Evolutionary conservation across 345 rosid genomes (phyloP), one percentile per base, ranked within the genome.

Genomic region (Moringa oleifera): DNA sequence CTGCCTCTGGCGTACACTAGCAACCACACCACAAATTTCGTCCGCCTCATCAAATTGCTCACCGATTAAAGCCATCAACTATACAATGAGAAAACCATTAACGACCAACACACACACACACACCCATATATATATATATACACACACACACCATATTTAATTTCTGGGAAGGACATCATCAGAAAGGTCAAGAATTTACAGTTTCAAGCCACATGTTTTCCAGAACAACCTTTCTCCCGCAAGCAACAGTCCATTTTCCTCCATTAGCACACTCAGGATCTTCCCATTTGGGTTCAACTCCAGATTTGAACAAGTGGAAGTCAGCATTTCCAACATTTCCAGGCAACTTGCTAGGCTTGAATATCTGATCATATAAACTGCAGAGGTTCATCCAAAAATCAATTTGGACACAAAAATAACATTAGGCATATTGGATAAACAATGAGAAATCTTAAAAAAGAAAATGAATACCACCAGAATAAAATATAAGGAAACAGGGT

Each of bases 271-370:
- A 87, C 76, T 83, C 96, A 0, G 96, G 96, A 80, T 93, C 98
- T 78, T 93, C 98, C 98, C 97, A 93, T 63, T 90, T 93, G 13
- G 98, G 98, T 63, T 90, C 97, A 72, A 93, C 59, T 25, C 97
- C 98, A 71, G 71, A 87, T 86, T 76, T 85, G 67, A 93, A 93
- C 78, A 93, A 67, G 73, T 93, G 98, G 71, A 90, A 83, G 64
- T 93, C 97, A 49, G 87, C 87, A 67, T 70, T 76, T 20, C 36
- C 97, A 49, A 86, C 87, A 67, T 70, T 76, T 20, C 36, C 70
- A 20, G 81, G 71, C 67, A 90, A 79, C 70, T 67, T 84, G 72
- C 97, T 86, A 7, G 98, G 94, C 84, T 79, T 79, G 75, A 93
- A 83, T 70, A 82, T 79, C 59, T 87, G 89, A 46, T 84, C 91